Evolutionary conservation across 2,329 filamentous ascomycete genomes (phyloP), one percentile per base, ranked within the genome.

Genomic region (Onygenales sp.): DNA sequence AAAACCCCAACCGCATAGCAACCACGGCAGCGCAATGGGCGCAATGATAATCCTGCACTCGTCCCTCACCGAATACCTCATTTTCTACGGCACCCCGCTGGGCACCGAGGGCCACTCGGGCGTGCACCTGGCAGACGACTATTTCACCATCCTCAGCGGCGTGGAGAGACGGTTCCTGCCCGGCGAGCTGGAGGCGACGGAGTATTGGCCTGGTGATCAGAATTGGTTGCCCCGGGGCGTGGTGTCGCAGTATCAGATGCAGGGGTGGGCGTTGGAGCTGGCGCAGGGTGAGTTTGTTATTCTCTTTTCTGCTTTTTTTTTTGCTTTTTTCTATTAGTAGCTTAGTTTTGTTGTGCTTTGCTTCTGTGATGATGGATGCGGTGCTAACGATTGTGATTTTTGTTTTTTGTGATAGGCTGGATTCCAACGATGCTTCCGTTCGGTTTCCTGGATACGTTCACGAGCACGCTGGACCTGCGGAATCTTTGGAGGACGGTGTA

Each of bases 401-500:
- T 42, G 36, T 1, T 44, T 42, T 34, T 7, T n/a, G 3, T 33
- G 8, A 37, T 14, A 47, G 89, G 90, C 58, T 95, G 88, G 88
- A 94, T 95, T 70, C 90, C 90, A 46, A 87, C 87, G 54, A 95
- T 95, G 90, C 76, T 95, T 50, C 86, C 87, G 69, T 95, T 95
- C 69, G 90, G 90, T 56, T 92, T 86, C 68, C 87, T 88, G 58
- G 90, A 95, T 70, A 83, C 81, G 46, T 77, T 95, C 55, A 82
- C 78, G 52, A 90, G 85, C 70, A 95, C 89, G 4, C 75, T 95
- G 59, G 90, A 95, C 70, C 80, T 94, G 66, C 82, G 81, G n/a
- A 95, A 89, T 1, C 70, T 95, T 63, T 93, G 86, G 86, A 79
- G 80, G 63, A 95, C 87, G n/a, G 81, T 81, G 36, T 76, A 74